Evolutionary conservation across 2,329 filamentous ascomycete genomes (phyloP), one percentile per base, ranked within the genome.

Genomic region (Ophiognomonia clavigignenti-juglandacearum): DNA sequence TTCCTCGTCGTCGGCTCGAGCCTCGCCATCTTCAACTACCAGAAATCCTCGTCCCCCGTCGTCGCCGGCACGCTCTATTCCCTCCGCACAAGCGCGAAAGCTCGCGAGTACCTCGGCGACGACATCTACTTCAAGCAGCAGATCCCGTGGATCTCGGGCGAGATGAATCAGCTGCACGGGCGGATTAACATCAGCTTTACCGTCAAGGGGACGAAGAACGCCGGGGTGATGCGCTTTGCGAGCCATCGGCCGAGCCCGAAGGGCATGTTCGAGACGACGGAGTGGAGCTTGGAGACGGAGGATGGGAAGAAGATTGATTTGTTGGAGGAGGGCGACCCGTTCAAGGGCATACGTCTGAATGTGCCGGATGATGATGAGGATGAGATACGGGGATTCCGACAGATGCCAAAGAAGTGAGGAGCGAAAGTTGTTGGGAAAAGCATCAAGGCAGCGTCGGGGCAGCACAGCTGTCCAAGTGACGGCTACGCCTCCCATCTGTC

Each of bases 11-110:
- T 80, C 40, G 74, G 77, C 46, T 85, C 84, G 56, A 83, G 84
- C 55, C 71, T 95, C 51, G 88, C 86, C 57, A 96, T 98, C 67
- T 97, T 98, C 85, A 98, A 98, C 78, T 97, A 98, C 79, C 92
- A 98, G 67, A 96, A 96, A 67, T 82, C 84, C 48, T 89, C 87
- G n/a, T 89, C 83, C 22, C 87, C 86, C 45, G 80, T 92, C 24
- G 87, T 96, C n/a, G 82, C 82, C 46, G 88, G 86, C 46, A 93
- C 90, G 4, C 79, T 98, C 23, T 98, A 97, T 74, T 87, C 92
- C 1, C 78, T 98, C 54, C 87, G 93, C 54, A 95, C 88, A 3
- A 89, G 85, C 48, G 71, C 79, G 3, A 70, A 74, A 50, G 93
- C 90, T 38, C 82, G 91, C 60, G 83, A 82, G 48, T 71, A 85